Evolutionary conservation across 2,329 filamentous ascomycete genomes (phyloP), one percentile per base, ranked within the genome.

Genomic region (Aplosporella prunicola): DNA sequence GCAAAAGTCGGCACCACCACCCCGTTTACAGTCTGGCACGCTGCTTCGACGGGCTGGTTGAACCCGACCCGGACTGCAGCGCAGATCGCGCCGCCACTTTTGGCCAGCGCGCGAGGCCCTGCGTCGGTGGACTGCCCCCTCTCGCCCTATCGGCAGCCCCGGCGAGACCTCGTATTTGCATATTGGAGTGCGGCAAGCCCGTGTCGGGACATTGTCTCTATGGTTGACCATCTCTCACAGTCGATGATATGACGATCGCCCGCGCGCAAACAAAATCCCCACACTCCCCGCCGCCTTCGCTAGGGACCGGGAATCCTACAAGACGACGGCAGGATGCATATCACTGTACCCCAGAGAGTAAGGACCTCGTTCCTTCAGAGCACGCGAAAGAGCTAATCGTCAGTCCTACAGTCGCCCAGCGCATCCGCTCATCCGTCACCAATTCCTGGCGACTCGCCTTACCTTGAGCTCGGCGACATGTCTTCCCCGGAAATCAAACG

Each of bases 231-330:
- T 20, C 7, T 13, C 3, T 5, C 11, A 14, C 30, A 30, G 34
- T 27, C n/a, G n/a, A n/a, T n/a, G n/a, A 20, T 24, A 36, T 36
- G 34, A 11, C 30, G 34, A 36, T 36, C 34, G 34, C n/a, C 34
- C 34, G 20, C 18, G 22, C 24, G 13, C 25, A 11, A 27, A 20
- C 34, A 36, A 36, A 36, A 36, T 20, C 20, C 34, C 22, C 13
- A 13, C 16, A 14, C 13, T 25, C 26, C 20, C 26, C 34, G 18
- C 18, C 5, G 14, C n/a, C n/a, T n/a, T n/a, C n/a, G n/a, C n/a
- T n/a, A n/a, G n/a, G n/a, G n/a, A n/a, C n/a, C n/a, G n/a, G n/a
- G n/a, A n/a, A n/a, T 36, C 17, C 10, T 9, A 8, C 25, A 36
- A 20, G 26, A 35, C 23, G 33, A 10, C 24, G n/a, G 22, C 25